Base-by-base conservation (phyloP, 805 yeast species). In the Blastobotrys attinorum region DNA sequence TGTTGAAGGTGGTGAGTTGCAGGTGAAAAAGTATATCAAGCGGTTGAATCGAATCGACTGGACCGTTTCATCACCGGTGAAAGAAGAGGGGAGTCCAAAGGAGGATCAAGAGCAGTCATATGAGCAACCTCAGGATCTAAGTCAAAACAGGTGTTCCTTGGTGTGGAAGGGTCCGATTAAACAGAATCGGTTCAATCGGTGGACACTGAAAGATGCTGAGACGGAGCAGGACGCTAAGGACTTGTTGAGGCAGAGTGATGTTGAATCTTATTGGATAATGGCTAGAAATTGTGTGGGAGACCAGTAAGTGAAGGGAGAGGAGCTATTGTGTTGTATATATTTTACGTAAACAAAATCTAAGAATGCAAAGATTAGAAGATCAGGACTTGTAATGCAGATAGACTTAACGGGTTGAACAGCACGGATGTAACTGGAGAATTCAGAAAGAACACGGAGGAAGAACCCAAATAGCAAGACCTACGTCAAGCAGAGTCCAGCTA, bases 81-180 rank as follows among this genome's bases (percentile, higher is more conserved):
- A 49, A 8, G 60, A 50, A 0, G 49, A 48, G 4, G 45, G 31
- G 2, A n/a, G 41, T 32, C 43, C 40, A 13, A 46, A 46, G 7
- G 46, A 42, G 4, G 43, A 47, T 2, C 49, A 36, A 22, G 51
- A 39, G 21, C 47, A 40, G 3, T 44, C 42, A 8, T 38, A 34
- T 5, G 52, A 47, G 20, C 36, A 18, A n/a, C 40, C 45, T 8
- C n/a, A n/a, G n/a, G 75, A 76, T 48, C 57, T 76, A 38, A 47
- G 62, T 0, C 49, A 50, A 0, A 81, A 79, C 51, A 56, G 57
- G 42, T 73, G 83, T 46, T 53, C 55, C 2, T 50, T 79, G 16
- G 48, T 82, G 2, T 86, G 96, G 95, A 81, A 76, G 47, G 96
- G 96, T 0, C 75, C 73, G 50, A 47, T 83, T 32, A 59, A 62